Conservation (phyloP, 2,329 filamentous ascomycete genomes). For the Arthrobotrys entomopaga region DNA sequence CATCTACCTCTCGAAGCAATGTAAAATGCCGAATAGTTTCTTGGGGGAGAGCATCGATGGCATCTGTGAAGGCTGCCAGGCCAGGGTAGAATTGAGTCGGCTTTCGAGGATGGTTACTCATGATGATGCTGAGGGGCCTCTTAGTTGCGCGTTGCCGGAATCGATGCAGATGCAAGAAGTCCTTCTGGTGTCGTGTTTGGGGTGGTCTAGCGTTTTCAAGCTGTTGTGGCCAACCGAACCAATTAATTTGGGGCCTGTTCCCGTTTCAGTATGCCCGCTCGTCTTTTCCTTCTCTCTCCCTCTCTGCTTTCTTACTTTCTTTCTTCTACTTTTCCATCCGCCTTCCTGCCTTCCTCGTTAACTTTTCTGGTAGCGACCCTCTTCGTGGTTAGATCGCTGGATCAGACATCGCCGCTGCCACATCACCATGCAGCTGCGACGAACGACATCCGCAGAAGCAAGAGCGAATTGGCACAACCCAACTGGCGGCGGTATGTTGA, state of each 20-base stretch:
- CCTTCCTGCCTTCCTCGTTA: conserved; percentile 13
- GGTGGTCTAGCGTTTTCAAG: no score
- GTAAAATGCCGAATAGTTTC: conserved; percentile 97
- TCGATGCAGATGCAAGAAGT: no score
- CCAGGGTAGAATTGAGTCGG: conserved; percentile 69
- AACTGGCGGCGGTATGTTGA: conserved; percentile 55
- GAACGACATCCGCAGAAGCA: conserved; percentile 37
- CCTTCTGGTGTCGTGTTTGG: no score
- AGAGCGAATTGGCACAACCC: conserved; percentile 42
- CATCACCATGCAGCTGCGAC: conserved; percentile 55
- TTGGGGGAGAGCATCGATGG: conserved; percentile 89
- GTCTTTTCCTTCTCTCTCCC: no score
- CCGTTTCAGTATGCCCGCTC: neutral
- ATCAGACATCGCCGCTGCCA: conserved; percentile 46
- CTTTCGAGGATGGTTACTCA: conserved; percentile 37
- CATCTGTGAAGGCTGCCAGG: conserved; percentile 83
- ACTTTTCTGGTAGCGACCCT: conserved; percentile 5
- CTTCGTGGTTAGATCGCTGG: conserved; percentile 39
- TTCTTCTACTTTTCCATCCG: neutral
- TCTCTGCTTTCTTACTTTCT: neutral
- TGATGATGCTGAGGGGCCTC: conserved; percentile 6
- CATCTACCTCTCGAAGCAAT: conserved; percentile 95
- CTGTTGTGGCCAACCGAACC: no score
- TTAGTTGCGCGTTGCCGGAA: no score
- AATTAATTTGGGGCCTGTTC: neutral